Base-by-base conservation (phyloP, 768 basidiomycete genomes). In the Mrakia blollopis region DNA sequence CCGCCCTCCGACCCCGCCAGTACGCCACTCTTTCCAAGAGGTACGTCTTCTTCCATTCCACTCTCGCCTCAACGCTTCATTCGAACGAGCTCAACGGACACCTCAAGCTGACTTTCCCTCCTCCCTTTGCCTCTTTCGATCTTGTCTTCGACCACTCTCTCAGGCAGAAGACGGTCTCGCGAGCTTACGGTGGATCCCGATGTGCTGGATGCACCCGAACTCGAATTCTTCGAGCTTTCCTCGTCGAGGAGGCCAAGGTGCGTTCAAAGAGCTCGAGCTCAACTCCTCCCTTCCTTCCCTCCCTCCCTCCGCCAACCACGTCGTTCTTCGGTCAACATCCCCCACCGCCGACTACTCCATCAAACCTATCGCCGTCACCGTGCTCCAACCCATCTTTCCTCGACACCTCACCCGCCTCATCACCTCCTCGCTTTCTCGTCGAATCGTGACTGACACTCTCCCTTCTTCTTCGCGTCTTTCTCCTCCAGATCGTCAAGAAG, bases 11-110 rank as follows among this genome's bases (percentile, higher is more conserved):
- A 79, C 97, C 97, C 41, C 92, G 94, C 80, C 86, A 95, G 85
- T 98, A 97, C 84, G 93, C 96, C 25, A 92, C 90, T 77, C 91
- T 98, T 83, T 96, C 94, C 77, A 98, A 98, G 87, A 91, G 94
- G 57, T 57, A 28, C 57, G 57, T 57, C 25, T 28, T 57, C 18
- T 57, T 28, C 57, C 54, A 7, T 57, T 28, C 10, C 57, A n/a
- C 6, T 28, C 2, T 28, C 28, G 25, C 25, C 13, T 57, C 57
- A 7, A 44, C 25, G 9, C 13, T 13, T 25, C 11, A 6, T 52
- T 25, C 57, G 57, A 50, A 9, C 2, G 18, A 57, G 57, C 57
- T 57, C n/a, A 57, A 57, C 57, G 14, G 23, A n/a, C n/a, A 1
- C 25, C 4, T 18, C 28, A n/a, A 57, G 57, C 57, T 57, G 57